Conservation (phyloP, 2,329 filamentous ascomycete genomes). For the Xylariomycetidae sp. region DNA sequence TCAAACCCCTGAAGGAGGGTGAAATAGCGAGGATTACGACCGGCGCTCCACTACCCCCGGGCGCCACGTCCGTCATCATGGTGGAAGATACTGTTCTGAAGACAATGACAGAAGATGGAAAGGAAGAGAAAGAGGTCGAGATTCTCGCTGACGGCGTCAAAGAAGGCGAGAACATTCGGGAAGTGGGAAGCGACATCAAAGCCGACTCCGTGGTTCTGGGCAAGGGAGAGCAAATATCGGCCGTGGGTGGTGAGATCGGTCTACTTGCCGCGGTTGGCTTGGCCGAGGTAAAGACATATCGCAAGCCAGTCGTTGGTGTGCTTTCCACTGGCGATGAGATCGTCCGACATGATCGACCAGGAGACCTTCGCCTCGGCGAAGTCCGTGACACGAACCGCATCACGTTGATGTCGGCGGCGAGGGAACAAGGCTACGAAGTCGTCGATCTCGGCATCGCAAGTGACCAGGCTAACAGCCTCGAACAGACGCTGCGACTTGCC, state of each 20-base stretch:
- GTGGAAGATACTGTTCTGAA: slow-evolving; percentile 86
- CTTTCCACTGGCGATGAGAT: slow-evolving; percentile 95
- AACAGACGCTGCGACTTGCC: slow-evolving; percentile 68
- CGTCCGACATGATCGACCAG: slow-evolving; percentile 62
- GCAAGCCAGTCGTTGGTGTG: slow-evolving; percentile 73
- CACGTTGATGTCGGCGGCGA: slow-evolving; percentile 72
- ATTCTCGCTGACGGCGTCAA: slow-evolving; percentile 73
- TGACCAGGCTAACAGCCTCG: slow-evolving; percentile 67
- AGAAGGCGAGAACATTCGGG: slow-evolving; percentile 80
- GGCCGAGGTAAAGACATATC: slow-evolving; percentile 63
- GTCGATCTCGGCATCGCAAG: slow-evolving; percentile 81
- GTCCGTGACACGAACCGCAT: slow-evolving; percentile 92
- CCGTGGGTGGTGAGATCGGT: slow-evolving; percentile 85
- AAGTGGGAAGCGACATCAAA: slow-evolving; percentile 81
- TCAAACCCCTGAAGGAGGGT: slow-evolving; percentile 59
- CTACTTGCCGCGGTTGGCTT: slow-evolving; percentile 81
- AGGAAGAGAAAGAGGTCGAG: slow-evolving; percentile 82
- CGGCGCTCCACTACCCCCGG: slow-evolving; percentile 81
- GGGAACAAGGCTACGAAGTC: slow-evolving; percentile 68
- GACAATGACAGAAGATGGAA: slow-evolving; percentile 68
- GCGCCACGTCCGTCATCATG: slow-evolving; percentile 90
- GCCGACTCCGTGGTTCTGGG: slow-evolving; percentile 63
- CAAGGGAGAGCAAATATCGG: slow-evolving; percentile 76
- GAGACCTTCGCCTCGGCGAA: slow-evolving; percentile 66
- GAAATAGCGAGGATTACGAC: slow-evolving; percentile 89